Evolutionary conservation across 2,329 filamentous ascomycete species (phyloP), one percentile per base, ranked within the genome.

Genomic region (Scolecobasidium constrictum): DNA sequence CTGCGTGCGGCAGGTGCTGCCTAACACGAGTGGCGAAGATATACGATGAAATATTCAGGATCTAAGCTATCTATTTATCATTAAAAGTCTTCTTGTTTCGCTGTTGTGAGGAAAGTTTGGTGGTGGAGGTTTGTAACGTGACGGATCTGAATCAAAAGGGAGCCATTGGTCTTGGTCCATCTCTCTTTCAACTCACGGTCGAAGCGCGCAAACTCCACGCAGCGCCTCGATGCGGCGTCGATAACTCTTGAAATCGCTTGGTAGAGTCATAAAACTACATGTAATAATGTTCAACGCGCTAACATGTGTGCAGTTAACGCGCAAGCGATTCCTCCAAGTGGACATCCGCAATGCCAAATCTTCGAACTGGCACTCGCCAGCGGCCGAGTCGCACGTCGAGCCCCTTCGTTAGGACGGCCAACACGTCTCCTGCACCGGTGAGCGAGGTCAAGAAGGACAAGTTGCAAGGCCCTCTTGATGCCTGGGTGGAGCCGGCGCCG

Each of bases 401-500:
- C 5, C 58, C 63, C 34, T 53, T 53, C 49, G 51, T 53, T 48
- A 55, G 52, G 33, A 49, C 40, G 20, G 48, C 53, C 40, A 53
- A 58, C 49, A 54, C 55, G 4, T 50, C 57, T 18, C 40, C 48
- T 11, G 35, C 46, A 11, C 44, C 45, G 11, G 42, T 40, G 19
- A 46, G 52, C 21, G 50, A 53, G 7, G 22, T 52, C 13, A 50
- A 48, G 40, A 57, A 54, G 48, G 56, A 56, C 33, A 61, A 60
- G 53, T 53, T 48, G 23, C 61, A 64, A 50, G 57, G 53, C 23
- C 55, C 53, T 21, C 58, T 63, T 42, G 65, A 71, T 46, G 55
- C 52, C 46, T 78, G 74, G 77, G 59, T 68, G 33, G 78, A 82
- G 59, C 78, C 78, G 38, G 60, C 68, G 28, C 54, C 73, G 37